Evolutionary conservation across 2,329 filamentous ascomycete species (phyloP).

Genomic region (Diplodia corticola): DNA sequence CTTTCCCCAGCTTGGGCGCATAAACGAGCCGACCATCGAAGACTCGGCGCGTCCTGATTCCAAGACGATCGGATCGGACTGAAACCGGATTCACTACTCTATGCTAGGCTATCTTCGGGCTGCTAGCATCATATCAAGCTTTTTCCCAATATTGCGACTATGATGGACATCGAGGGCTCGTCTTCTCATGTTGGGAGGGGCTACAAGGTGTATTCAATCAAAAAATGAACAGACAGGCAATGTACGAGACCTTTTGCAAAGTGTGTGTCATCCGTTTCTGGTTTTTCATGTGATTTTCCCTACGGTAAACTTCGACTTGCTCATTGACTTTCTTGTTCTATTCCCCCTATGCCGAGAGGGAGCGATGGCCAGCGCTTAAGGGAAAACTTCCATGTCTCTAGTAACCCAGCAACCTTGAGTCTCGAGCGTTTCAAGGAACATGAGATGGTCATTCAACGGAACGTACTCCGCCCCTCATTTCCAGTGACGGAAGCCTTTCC

Average conservation of each 20-base stretch:
- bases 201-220: constrained; percentile 13
- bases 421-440: not conserved
- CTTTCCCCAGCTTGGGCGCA: constrained; percentile 56
- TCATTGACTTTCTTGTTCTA: not conserved
- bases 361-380: not conserved
- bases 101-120: constrained; percentile 7
- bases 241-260: constrained; percentile 15
- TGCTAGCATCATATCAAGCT: constrained; percentile 7
- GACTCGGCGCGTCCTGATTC: constrained; percentile 2
- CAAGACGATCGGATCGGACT: constrained; percentile 4
- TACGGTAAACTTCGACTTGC: not conserved
- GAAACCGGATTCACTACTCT: constrained; percentile 16
- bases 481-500: not conserved
- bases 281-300: not conserved
- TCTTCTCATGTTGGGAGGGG: constrained; percentile 6
- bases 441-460: not conserved
- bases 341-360: not conserved
- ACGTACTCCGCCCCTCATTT: not conserved
- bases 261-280: constrained; percentile 3
- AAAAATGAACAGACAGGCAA: constrained; percentile 21
- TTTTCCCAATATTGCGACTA: constrained; percentile 12
- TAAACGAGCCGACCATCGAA: constrained; percentile 30
- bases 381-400: not conserved
- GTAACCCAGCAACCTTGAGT: not conserved
- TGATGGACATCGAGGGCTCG: constrained; percentile 13